Base-by-base conservation (phyloP, 257 asterid genomes). In the Cinchona pubescens region DNA sequence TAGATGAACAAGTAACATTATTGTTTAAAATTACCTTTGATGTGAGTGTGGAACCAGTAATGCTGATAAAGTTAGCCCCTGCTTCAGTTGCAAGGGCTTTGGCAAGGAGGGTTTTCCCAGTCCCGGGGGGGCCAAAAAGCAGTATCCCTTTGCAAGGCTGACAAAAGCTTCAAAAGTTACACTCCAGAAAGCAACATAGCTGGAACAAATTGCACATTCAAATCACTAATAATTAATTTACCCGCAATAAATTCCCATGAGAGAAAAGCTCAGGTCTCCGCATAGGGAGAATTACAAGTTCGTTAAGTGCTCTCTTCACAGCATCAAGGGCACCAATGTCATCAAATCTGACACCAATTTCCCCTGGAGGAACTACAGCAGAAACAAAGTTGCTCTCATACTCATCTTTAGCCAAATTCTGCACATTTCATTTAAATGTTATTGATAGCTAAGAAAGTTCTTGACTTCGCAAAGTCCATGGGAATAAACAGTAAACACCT, bases 101-200 rank as follows among this genome's bases (percentile, higher is more conserved):
- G 6, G 98, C 99, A 71, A 95, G 85, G 80, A 95, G 99, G 62
- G 99, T 95, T 86, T 95, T 95, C 68, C 99, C 99, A 58, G 99
- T 95, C 75, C 99, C 99, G 42, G 99, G 99, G 71, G 99, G 99
- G 18, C 99, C 99, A 81, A 95, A 92, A 60, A 95, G 98, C 82
- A 95, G 86, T 78, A 95, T 88, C 37, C 99, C 99, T 86, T 95
- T 95, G 96, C 99, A 95, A 80, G 99, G 99, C 99, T 95, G 92
- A 82, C 19, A 51, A 74, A 67, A 67, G 62, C 38, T 5, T 40
- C 8, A 59, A 34, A 7, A 63, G 77, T 63, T 64, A 71, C 35
- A 65, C 25, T 63, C 30, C 62, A 72, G 53, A 35, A 76, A 16
- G 61, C 30, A 23, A 35, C 76, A 25, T 14, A n/a, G 19, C 23